Evolutionary conservation across 1,284 basidiomycete genomes (phyloP).

Genomic region (Ganoderma sinense): DNA sequence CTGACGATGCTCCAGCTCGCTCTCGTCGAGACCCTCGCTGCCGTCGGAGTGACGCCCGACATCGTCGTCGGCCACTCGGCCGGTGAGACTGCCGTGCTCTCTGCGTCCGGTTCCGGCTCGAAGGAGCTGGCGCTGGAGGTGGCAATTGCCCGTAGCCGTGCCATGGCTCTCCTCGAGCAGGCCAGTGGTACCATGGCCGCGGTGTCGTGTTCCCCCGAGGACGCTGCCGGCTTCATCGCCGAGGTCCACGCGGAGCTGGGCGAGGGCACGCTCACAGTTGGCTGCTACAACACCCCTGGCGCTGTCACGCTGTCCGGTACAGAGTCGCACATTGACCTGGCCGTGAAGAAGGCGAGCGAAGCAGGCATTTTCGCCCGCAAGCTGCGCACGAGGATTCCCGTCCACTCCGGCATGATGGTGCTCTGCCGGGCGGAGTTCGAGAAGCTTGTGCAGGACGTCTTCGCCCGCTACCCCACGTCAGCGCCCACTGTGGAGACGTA

Average conservation of each 20-base stretch:
- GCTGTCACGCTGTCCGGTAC: slow-evolving; percentile 46
- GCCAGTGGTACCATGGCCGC: slow-evolving; percentile 51
- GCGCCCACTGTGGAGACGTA: slow-evolving; percentile 32
- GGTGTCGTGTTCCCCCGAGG: slow-evolving; percentile 40
- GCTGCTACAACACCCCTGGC: slow-evolving; percentile 46
- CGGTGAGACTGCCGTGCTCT: slow-evolving; percentile 52
- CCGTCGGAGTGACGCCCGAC: slow-evolving; percentile 45
- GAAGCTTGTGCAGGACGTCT: slow-evolving; percentile 35
- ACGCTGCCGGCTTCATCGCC: slow-evolving; percentile 36
- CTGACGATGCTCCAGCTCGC: slow-evolving; percentile 54
- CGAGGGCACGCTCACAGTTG: slow-evolving; percentile 41
- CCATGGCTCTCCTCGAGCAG: slow-evolving; percentile 43
- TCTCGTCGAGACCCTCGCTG: slow-evolving; percentile 46
- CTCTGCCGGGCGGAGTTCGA: slow-evolving; percentile 38
- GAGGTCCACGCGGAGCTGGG: slow-evolving; percentile 21
- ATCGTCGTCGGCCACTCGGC: slow-evolving; percentile 50
- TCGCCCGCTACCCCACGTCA: slow-evolving; percentile 31
- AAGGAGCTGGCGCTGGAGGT: slow-evolving; percentile 49
- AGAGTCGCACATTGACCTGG: slow-evolving; percentile 37
- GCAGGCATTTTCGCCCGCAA: slow-evolving; percentile 42
- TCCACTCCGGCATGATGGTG: slow-evolving; percentile 46
- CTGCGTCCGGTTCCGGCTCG: slow-evolving; percentile 49
- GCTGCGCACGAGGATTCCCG: slow-evolving; percentile 42
- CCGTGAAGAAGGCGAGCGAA: slow-evolving; percentile 36
- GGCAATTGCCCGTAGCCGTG: slow-evolving; percentile 46